Percentiles rank a stretch among this genome's conserved stretches.
phyloP scores from a whole-genome alignment of 192 early-diverging fungal species.

The Coemansia sp. region DNA sequence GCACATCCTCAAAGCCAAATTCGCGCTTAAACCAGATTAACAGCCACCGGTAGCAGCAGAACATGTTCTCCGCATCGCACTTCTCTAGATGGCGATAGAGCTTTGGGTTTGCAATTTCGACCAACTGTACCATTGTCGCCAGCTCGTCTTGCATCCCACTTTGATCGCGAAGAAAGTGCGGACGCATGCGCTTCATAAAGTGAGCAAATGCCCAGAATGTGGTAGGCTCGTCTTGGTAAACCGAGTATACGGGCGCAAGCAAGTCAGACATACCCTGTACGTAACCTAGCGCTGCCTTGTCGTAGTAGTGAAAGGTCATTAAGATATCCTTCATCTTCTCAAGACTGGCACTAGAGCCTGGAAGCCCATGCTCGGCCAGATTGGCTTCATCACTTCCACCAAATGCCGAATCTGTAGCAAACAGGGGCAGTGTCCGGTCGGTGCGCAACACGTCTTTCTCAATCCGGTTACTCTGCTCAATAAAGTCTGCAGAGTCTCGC shows the following conservation, averaged over 20 bases:
- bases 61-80: slow-evolving; percentile 84
- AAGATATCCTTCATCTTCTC: slow-evolving; percentile 89
- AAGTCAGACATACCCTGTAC: slow-evolving; percentile 99
- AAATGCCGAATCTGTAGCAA: slow-evolving; percentile 64
- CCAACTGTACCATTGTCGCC: slow-evolving; percentile 70
- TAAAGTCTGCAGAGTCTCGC: slow-evolving; percentile 58
- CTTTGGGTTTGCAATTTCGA: slow-evolving; percentile 84
- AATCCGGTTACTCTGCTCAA: slow-evolving; percentile 73
- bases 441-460: slow-evolving; percentile 98
- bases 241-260: slow-evolving; percentile 82
- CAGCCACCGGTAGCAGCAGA: slow-evolving; percentile 98
- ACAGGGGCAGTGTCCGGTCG: slow-evolving; percentile 83
- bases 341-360: slow-evolving; percentile 71
- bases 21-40: slow-evolving; percentile 97
- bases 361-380: slow-evolving; percentile 37
- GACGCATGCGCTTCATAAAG: slow-evolving; percentile 89
- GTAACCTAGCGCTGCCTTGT: slow-evolving; percentile 68
- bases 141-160: slow-evolving; percentile 91
- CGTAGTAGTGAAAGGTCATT: slow-evolving; percentile 87
- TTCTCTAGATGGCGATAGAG: slow-evolving; percentile 79
- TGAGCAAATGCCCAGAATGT: slow-evolving; percentile 91
- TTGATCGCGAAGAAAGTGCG: slow-evolving; percentile 91
- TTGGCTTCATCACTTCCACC: slow-evolving; percentile 48
- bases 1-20: slow-evolving; percentile 81
- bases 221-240: slow-evolving; percentile 83